Evolutionary conservation across 306 rosid species (phyloP), one percentile per base, ranked within the genome.

Genomic region (Cucumis sativus): DNA sequence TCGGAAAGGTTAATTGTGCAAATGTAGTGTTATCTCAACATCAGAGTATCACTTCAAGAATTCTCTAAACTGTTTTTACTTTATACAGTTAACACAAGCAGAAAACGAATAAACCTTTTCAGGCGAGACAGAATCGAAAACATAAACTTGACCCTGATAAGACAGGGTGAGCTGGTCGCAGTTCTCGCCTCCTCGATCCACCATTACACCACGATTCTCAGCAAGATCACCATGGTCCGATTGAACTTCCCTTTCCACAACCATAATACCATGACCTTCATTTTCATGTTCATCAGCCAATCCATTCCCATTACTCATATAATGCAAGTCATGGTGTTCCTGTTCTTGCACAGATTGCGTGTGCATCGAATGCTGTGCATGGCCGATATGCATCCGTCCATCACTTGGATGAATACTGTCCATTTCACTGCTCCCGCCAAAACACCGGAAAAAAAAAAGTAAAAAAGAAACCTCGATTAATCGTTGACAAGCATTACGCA

Each of bases 161-260:
- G 96, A 91, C 84, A 91, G 79, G 9, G 89, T 91, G 41, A 91
- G 96, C 77, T 88, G 96, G 74, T 86, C 92, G 55, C 85, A 90
- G 77, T 67, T 81, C 66, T 84, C 89, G 47, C 71, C 51, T 30
- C 82, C 87, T 64, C 81, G 87, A 43, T 85, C 88, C 76, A 88
- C 78, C 39, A 88, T 58, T 57, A 69, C 84, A 66, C 72, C 62
- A 25, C 67, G 85, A 55, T 81, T 83, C 59, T 80, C 93, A 37
- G 81, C 78, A 62, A 83, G 80, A 79, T 84, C 86, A 59, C 88
- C 85, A 37, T 85, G 85, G 62, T 84, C 88, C 75, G 93, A 85
- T 9, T 83, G 89, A 41, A 81, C 79, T 33, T 91, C 90, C 67
- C 79, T 84, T 78, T 88, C 92, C 40, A 70, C 66, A 56, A 61